These are phyloP conservation scores for Diaporthe sp. DNA, from an alignment of 2,329 filamentous ascomycete genomes.

Conservation along the genomic window DNA sequence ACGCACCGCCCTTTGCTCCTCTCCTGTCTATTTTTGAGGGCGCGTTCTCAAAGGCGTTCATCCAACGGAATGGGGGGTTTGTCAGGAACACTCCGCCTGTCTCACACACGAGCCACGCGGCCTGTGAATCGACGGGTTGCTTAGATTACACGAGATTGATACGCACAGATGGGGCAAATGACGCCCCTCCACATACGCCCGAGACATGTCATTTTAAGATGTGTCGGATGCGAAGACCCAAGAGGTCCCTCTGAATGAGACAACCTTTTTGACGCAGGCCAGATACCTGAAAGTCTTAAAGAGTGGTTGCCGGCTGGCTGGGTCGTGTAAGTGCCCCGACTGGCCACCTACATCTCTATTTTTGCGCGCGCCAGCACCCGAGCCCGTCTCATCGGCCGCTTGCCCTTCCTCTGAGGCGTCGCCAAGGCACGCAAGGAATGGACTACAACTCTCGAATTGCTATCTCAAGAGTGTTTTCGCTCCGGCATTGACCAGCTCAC, in stretches of 20 bases:
- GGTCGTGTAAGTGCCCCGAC: not conserved
- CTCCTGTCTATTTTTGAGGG: not conserved
- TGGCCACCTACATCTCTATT: not conserved
- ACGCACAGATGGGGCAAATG: constrained; percentile 19
- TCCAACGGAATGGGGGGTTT: not conserved
- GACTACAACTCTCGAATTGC: not conserved
- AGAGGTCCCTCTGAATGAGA: constrained; percentile 1
- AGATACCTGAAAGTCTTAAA: constrained; percentile 1
- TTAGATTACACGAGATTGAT: constrained; percentile 2
- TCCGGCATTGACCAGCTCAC: not conserved
- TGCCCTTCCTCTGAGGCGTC: not conserved
- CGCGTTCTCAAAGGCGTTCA: not conserved
- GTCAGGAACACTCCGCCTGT: not conserved
- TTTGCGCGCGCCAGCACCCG: not conserved
- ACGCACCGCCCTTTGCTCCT: not conserved
- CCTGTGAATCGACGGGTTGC: not conserved
- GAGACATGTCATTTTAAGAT: constrained; percentile 19
- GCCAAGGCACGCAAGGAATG: constrained; percentile 15
- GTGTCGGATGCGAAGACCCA: constrained; percentile 3
- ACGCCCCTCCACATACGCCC: not conserved
- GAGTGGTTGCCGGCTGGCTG: not conserved
- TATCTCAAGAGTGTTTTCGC: not conserved
- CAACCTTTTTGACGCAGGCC: not conserved
- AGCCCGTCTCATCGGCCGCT: not conserved
- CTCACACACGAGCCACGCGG: constrained; percentile 21